Evolutionary conservation across 2,329 filamentous ascomycete genomes (phyloP).

Genomic region (Emericellopsis cladophorae): DNA sequence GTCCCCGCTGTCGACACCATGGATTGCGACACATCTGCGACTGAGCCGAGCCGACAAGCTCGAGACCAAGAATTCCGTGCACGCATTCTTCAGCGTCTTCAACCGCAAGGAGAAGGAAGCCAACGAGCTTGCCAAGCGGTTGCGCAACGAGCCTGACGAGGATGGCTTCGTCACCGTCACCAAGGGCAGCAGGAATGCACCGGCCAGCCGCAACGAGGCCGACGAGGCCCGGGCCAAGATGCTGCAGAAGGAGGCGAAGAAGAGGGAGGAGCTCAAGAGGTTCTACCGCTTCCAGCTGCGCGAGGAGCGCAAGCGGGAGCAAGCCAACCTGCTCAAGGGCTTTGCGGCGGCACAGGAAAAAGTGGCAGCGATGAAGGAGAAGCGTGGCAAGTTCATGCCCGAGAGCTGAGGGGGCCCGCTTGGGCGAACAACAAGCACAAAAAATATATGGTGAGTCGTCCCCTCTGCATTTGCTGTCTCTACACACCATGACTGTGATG

Average conservation of each 20-base stretch:
- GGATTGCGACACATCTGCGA: constrained; percentile 53
- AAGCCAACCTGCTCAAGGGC: constrained; percentile 51
- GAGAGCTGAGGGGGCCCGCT: constrained; percentile 23
- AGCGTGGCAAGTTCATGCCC: constrained; percentile 48
- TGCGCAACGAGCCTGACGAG: constrained; percentile 74
- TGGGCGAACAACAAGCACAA: not conserved
- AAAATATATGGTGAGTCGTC: constrained; percentile 4
- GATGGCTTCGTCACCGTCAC: constrained; percentile 93
- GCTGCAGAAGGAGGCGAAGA: constrained; percentile 50
- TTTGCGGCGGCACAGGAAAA: constrained; percentile 68
- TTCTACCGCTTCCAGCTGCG: constrained; percentile 79
- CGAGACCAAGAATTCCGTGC: constrained; percentile 59
- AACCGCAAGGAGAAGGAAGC: constrained; percentile 55
- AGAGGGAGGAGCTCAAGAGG: constrained; percentile 51
- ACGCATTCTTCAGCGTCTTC: constrained; percentile 80
- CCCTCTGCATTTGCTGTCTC: not conserved
- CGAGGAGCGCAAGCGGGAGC: constrained; percentile 65
- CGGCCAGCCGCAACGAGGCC: constrained; percentile 60
- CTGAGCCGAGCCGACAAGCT: constrained; percentile 58
- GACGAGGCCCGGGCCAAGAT: constrained; percentile 45
- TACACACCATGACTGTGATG: constrained; percentile 23
- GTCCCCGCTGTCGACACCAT: constrained; percentile 42
- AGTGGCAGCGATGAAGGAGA: constrained; percentile 58
- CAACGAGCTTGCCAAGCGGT: constrained; percentile 45
- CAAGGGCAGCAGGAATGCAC: constrained; percentile 61